Percentiles rank a stretch among this genome's conserved stretches.
Conservation (phyloP, 169 alveolate genomes). For the Eimeria falciformis region DNA sequence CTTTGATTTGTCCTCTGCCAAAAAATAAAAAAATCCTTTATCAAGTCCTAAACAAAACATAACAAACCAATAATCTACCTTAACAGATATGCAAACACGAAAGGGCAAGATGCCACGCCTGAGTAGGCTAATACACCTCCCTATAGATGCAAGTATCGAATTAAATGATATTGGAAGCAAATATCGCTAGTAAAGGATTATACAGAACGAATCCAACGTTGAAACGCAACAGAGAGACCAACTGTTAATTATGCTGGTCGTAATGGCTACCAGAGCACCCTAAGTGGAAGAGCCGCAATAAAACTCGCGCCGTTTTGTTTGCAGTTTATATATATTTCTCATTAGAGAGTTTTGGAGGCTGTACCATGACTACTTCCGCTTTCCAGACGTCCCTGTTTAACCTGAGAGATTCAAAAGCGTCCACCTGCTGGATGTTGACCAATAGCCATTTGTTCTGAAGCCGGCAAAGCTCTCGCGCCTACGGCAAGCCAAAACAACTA, state of each 20-base stretch:
- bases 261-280: too few species aligned
- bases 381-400: constrained; percentile 76
- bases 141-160: too few species aligned
- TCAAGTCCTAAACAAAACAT: constrained; percentile 54
- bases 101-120: background rate
- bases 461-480: constrained; percentile 72
- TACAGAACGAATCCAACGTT: too few species aligned
- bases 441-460: constrained; percentile 70
- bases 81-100: background rate
- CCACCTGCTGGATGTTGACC: constrained; percentile 76
- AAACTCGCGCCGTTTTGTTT: too few species aligned
- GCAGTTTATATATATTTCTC: too few species aligned
- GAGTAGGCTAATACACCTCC: too few species aligned
- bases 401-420: constrained; percentile 72
- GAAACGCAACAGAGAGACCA: too few species aligned
- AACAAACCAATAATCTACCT: background rate
- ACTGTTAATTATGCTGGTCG: too few species aligned
- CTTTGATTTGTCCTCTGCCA: constrained; percentile 70
- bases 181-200: too few species aligned
- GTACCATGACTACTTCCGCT: constrained; percentile 70
- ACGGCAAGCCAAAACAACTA: background rate
- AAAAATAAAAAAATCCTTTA: constrained; percentile 72
- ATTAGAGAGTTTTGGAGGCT: background rate
- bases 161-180: too few species aligned
- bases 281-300: too few species aligned